Evolutionary conservation across 2,329 filamentous ascomycete genomes (phyloP), one percentile per base, ranked within the genome.

Genomic region (Chlorencoelia australis): DNA sequence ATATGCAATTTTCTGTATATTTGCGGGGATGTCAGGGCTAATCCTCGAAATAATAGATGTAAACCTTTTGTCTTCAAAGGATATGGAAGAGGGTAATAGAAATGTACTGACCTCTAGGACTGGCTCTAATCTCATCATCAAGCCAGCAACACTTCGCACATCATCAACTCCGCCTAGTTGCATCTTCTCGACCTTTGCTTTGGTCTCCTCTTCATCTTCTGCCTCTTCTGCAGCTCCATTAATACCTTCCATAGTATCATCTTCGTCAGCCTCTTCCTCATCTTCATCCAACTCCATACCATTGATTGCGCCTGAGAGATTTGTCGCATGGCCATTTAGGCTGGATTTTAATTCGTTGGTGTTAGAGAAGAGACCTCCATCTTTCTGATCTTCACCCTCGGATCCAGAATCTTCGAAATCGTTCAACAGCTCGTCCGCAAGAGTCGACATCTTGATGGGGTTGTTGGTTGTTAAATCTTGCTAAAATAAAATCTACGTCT

Each of bases 371-470:
- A 62, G 54, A 20, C 54, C 57, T 43, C 67, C 64, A 34, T 70
- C 65, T 39, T 73, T 66, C 20, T 74, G 67, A 22, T 75, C 74
- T 43, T 80, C 79, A 24, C 71, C 75, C 51, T 91, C 84, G 35
- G 85, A 85, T 34, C 79, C 86, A 5, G 79, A 84, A 55, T 93
- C 85, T 52, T 87, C 86, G 46, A 94, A 91, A 58, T 94, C 86
- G 54, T 91, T 84, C 50, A 96, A 70, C 8, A 98, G 73, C 59
- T 96, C 89, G 54, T 96, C 88, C 44, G 85, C 89, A 45, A 93
- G 72, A 29, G 86, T 93, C 58, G 89, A 86, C 87, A 95, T 93
- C 19, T 49, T 55, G 43, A 26, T 17, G 28, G 24, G 30, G 28
- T 27, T 34, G 26, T 29, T 33, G 11, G 31, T 30, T 37, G 30